Evolutionary conservation across 495 filamentous ascomycete genomes (phyloP).

Genomic region (Chlorociboria aeruginascens): DNA sequence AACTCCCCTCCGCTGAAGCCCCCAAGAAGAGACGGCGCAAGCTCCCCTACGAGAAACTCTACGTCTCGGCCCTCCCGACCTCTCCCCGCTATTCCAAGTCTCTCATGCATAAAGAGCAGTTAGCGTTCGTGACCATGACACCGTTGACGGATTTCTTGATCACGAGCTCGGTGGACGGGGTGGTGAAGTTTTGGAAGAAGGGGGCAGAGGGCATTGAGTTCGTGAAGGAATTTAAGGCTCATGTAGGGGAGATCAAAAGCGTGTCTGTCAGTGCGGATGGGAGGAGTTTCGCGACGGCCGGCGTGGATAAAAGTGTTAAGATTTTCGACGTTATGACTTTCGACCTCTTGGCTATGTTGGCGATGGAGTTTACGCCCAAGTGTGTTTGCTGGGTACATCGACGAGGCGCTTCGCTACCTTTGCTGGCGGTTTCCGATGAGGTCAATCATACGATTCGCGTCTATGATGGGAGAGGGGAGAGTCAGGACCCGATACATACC

Average conservation of each 20-base stretch:
- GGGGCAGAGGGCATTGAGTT: slow-evolving; percentile 83
- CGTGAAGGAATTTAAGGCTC: slow-evolving; percentile 93
- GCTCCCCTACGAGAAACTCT: slow-evolving; percentile 89
- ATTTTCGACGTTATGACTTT: slow-evolving; percentile 96
- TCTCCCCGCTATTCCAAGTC: slow-evolving; percentile 85
- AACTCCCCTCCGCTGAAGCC: slow-evolving; percentile 53
- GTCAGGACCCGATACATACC: slow-evolving; percentile 55
- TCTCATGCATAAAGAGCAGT: slow-evolving; percentile 94
- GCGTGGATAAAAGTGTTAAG: slow-evolving; percentile 78
- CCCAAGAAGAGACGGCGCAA: slow-evolving; percentile 87
- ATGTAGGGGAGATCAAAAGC: slow-evolving; percentile 70
- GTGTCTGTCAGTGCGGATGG: slow-evolving; percentile 82
- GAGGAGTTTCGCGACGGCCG: slow-evolving; percentile 84
- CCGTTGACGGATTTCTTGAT: slow-evolving; percentile 89
- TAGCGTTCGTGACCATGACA: slow-evolving; percentile 75
- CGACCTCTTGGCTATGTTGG: slow-evolving; percentile 73
- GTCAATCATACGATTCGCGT: slow-evolving; percentile 58
- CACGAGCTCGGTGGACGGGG: slow-evolving; percentile 82
- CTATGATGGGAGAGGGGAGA: slow-evolving; percentile 82
- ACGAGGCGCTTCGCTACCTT: slow-evolving; percentile 72
- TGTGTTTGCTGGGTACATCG: slow-evolving; percentile 89
- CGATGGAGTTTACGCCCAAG: slow-evolving; percentile 59
- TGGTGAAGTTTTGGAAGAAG: slow-evolving; percentile 99
- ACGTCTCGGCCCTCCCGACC: slow-evolving; percentile 77
- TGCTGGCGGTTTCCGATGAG: slow-evolving; percentile 76